Conservation (phyloP, 164 flowering plant species). For the Kalanchoe fedtschenkoi region DNA sequence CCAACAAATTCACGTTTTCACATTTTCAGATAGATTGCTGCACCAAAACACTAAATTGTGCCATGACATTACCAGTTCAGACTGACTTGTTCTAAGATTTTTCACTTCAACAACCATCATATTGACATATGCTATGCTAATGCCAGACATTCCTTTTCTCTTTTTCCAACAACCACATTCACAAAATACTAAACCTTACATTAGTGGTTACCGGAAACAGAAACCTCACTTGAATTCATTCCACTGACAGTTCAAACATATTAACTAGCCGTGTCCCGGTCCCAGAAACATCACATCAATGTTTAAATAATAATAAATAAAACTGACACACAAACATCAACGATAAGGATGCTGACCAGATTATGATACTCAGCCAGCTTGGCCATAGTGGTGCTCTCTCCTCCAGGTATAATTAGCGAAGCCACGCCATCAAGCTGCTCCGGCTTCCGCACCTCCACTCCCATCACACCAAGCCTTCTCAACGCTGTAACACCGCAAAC, state of each 20-base stretch:
- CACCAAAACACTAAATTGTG: too few relatives aligned
- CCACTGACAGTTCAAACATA: not conserved
- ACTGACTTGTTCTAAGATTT: not conserved
- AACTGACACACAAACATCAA: not conserved
- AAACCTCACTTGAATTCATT: too few relatives aligned
- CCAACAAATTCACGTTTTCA: not conserved
- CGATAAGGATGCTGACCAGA: slow-evolving; percentile 31
- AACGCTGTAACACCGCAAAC: slow-evolving; percentile 29
- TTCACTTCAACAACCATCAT: not conserved
- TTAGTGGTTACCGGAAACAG: too few relatives aligned
- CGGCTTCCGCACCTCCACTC: slow-evolving; percentile 80
- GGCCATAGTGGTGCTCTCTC: slow-evolving; percentile 99
- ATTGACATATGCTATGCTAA: not conserved
- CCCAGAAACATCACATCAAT: not conserved
- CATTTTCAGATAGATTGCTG: not conserved
- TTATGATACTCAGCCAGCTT: slow-evolving; percentile 86
- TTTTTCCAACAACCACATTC: not conserved
- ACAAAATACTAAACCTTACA: too few relatives aligned
- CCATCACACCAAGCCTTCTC: slow-evolving; percentile 70
- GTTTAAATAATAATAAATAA: not conserved
- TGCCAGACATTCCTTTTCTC: not conserved
- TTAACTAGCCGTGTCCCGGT: not conserved
- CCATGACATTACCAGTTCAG: not conserved
- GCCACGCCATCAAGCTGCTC: slow-evolving; percentile 55
- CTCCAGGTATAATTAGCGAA: slow-evolving; percentile 90